Evolutionary conservation across 371 early-diverging fungal genomes (phyloP).

Genomic region (Cokeromyces recurvatus): DNA sequence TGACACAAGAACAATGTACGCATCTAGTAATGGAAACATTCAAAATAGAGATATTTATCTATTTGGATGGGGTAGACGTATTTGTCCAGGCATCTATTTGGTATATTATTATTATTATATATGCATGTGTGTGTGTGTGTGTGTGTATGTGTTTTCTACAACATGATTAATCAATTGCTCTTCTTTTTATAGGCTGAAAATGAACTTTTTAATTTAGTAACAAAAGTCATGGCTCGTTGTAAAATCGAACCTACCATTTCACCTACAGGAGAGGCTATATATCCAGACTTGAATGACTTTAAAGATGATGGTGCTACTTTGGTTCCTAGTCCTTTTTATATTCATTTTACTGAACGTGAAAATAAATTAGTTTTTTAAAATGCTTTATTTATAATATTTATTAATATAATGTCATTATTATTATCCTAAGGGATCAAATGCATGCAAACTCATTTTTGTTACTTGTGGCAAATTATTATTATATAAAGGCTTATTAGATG

Average conservation of each 20-base stretch:
- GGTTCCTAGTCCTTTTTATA: conserved; percentile 6
- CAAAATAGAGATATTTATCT: conserved; percentile 5
- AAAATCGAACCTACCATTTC: conserved; percentile 10
- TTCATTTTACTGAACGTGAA: conserved; percentile 12
- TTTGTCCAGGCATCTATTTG: conserved; percentile 18
- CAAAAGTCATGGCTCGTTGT: conserved; percentile 4
- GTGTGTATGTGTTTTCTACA: too few species aligned
- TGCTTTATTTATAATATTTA: too few species aligned
- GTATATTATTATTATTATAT: too few species aligned
- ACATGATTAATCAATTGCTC: not conserved
- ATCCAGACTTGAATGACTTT: conserved; percentile 7
- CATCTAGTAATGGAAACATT: conserved; percentile 3
- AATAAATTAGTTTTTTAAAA: conserved; percentile 2
- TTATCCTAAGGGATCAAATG: conserved; percentile 42
- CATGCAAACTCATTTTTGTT: conserved; percentile 23
- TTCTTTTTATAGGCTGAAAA: conserved; percentile 17
- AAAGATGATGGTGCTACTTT: conserved; percentile 8
- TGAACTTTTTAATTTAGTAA: conserved; percentile 11
- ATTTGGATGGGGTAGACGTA: conserved; percentile 16
- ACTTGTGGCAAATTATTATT: conserved; percentile 5
- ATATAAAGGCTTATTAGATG: not conserved
- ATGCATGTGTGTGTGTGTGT: too few species aligned
- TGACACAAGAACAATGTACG: conserved; percentile 8
- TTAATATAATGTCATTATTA: too few species aligned
- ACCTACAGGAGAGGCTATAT: conserved; percentile 1